phyloP scores from a whole-genome alignment of 345 rosid species.

The Iberis pinnata region DNA sequence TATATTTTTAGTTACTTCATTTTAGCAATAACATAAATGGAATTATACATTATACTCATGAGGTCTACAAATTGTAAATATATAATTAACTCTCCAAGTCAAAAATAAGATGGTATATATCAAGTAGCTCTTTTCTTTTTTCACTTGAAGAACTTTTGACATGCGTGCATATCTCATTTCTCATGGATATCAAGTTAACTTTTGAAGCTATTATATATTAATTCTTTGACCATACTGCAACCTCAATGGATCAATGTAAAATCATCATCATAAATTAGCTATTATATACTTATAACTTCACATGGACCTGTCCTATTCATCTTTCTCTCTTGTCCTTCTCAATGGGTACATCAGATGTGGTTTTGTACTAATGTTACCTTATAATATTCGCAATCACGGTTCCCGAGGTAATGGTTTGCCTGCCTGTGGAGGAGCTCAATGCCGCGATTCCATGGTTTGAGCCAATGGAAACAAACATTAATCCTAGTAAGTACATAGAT shows the following conservation, averaged over 20 bases:
- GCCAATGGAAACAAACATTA: slow-evolving; percentile 33
- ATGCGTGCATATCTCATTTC: slow-evolving; percentile 16
- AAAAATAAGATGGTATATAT: slow-evolving; percentile 2
- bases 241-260: neutral
- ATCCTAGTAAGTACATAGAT: slow-evolving; percentile 27
- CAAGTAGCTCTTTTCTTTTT: slow-evolving; percentile 2
- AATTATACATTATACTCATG: no score
- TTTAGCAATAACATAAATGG: no score
- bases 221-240: slow-evolving; percentile 22
- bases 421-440: slow-evolving; percentile 39
- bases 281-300: slow-evolving; percentile 28
- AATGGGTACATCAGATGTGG: slow-evolving; percentile 38
- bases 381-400: slow-evolving; percentile 30
- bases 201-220: slow-evolving; percentile 28
- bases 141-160: slow-evolving; percentile 9
- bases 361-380: slow-evolving; percentile 26
- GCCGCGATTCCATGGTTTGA: neutral
- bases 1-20: no score
- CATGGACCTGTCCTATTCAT: slow-evolving; percentile 41
- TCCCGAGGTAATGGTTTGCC: slow-evolving; percentile 34
- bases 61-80: neutral
- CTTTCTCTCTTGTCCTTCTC: slow-evolving; percentile 36
- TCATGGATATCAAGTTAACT: slow-evolving; percentile 15
- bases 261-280: slow-evolving; percentile 27
- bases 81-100: neutral